These are phyloP conservation scores for Aspergillus ellipticus DNA, from an alignment of 495 filamentous ascomycete genomes.

Conservation along the genomic window DNA sequence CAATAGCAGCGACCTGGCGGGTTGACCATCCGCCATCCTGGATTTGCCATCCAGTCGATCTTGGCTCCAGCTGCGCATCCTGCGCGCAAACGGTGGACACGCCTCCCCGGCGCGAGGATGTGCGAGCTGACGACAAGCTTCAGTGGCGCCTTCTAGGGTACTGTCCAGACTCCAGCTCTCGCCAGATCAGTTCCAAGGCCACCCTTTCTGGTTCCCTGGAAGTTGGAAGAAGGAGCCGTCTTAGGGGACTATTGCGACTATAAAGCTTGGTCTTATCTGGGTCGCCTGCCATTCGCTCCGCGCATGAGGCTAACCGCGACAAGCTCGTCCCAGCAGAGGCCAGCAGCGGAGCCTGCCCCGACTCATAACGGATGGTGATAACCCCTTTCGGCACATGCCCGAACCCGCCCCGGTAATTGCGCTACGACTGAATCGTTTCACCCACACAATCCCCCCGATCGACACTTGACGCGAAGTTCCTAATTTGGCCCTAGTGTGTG, in stretches of 20 bases:
- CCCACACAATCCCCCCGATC: background rate
- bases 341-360: background rate
- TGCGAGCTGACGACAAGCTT: background rate
- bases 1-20: too few relatives aligned
- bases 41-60: too few relatives aligned
- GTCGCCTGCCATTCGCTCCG: background rate
- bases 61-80: too few relatives aligned
- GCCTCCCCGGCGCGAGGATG: background rate
- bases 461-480: background rate
- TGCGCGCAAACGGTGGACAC: too few relatives aligned
- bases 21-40: too few relatives aligned
- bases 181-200: background rate
- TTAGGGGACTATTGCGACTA: background rate
- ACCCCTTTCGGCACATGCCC: background rate
- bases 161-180: background rate
- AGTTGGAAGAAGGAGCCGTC: background rate
- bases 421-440: background rate
- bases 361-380: background rate
- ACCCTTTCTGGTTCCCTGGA: background rate
- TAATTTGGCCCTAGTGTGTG: background rate
- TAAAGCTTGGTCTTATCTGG: background rate
- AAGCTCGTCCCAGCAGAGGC: too few relatives aligned
- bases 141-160: background rate
- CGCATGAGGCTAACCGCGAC: background rate
- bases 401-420: conserved; percentile 1